Conservation (phyloP, 179 eudicot species). For the Heliamphora pulchella region DNA sequence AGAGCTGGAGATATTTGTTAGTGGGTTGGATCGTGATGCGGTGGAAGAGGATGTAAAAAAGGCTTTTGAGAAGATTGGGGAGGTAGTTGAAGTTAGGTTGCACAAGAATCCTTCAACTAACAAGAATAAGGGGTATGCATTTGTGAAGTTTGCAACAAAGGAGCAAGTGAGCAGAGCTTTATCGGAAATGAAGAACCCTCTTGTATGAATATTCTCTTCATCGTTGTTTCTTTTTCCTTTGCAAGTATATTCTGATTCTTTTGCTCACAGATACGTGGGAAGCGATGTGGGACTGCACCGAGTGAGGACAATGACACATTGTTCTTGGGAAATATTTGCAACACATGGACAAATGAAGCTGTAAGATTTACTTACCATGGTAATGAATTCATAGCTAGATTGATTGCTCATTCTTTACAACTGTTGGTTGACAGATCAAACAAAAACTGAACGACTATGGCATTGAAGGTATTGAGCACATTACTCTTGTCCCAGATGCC, state of each 20-base stretch:
- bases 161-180: slow-evolving; percentile 74
- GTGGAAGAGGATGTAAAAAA: slow-evolving; percentile 62
- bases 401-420: neutral
- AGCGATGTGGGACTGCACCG: slow-evolving; percentile 74
- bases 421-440: slow-evolving; percentile 39
- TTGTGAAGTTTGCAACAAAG: slow-evolving; percentile 75
- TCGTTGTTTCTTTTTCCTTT: neutral
- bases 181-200: slow-evolving; percentile 72
- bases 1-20: slow-evolving; percentile 78
- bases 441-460: slow-evolving; percentile 71
- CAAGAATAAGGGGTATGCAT: slow-evolving; percentile 82
- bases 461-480: slow-evolving; percentile 55
- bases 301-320: slow-evolving; percentile 78
- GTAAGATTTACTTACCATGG: slow-evolving; percentile 29
- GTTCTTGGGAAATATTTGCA: slow-evolving; percentile 83
- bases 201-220: slow-evolving; percentile 37
- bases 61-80: slow-evolving; percentile 69
- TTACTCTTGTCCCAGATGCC: slow-evolving; percentile 69
- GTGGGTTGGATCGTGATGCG: slow-evolving; percentile 74
- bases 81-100: slow-evolving; percentile 64
- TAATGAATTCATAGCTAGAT: neutral
- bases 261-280: slow-evolving; percentile 54
- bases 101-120: slow-evolving; percentile 47
- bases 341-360: slow-evolving; percentile 92
- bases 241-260: neutral